Conservation (phyloP, 2,329 filamentous ascomycete genomes). For the Cytospora schulzeri region DNA sequence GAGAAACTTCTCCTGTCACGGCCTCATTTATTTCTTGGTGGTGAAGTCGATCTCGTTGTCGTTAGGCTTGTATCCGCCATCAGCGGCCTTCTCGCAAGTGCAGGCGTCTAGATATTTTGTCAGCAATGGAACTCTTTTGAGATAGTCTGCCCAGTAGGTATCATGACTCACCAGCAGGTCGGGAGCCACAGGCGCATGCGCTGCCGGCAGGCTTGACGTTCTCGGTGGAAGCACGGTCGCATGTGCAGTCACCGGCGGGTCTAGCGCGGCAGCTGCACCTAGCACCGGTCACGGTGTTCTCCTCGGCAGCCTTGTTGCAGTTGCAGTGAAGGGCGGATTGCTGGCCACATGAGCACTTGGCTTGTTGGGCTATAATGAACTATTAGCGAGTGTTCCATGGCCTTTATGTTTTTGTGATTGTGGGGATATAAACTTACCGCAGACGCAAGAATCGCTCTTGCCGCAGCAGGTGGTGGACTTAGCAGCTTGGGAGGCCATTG, state of each 20-base stretch:
- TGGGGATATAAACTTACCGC: constrained; percentile 49
- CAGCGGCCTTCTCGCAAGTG: constrained; percentile 77
- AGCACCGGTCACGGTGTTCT: constrained; percentile 74
- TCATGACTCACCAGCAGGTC: constrained; percentile 63
- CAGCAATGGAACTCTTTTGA: not conserved
- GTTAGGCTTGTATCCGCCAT: constrained; percentile 63
- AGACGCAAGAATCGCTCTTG: constrained; percentile 57
- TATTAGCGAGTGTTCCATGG: not conserved
- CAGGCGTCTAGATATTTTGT: constrained; percentile 59
- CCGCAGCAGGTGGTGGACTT: constrained; percentile 58
- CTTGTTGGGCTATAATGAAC: constrained; percentile 56
- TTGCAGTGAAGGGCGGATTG: constrained; percentile 83
- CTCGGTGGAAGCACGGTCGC: constrained; percentile 70
- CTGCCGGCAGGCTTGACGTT: constrained; percentile 63
- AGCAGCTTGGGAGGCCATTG: constrained; percentile 38
- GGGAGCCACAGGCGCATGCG: constrained; percentile 76
- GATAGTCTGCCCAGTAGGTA: not conserved
- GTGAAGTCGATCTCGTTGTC: constrained; percentile 92
- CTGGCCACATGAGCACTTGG: constrained; percentile 87
- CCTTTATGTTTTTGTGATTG: not conserved
- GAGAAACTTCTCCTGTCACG: not conserved
- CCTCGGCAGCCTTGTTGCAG: constrained; percentile 73
- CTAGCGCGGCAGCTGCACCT: constrained; percentile 84
- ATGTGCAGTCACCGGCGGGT: constrained; percentile 79
- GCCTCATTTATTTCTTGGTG: constrained; percentile 55